These are phyloP conservation scores for Pseudogymnoascus sp. DNA, from an alignment of 2,329 filamentous ascomycete species.

Conservation along the genomic window DNA sequence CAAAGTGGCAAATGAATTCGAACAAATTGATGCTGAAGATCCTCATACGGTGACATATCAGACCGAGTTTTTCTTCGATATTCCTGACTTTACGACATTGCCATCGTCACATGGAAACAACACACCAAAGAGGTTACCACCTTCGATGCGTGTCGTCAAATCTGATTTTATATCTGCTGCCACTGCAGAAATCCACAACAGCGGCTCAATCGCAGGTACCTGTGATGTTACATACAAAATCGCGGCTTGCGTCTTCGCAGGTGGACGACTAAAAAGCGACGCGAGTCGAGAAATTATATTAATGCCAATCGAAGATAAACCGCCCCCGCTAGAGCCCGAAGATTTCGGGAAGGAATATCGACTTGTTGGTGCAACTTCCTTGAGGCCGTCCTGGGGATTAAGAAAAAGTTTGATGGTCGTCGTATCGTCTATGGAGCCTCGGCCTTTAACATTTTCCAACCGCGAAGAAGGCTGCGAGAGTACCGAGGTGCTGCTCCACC, in stretches of 20 bases:
- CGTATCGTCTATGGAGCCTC: neutral
- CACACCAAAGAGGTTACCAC: neutral
- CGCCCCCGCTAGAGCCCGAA: constrained; percentile 3
- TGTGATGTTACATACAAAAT: constrained; percentile 5
- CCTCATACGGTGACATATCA: neutral
- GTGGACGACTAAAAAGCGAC: neutral
- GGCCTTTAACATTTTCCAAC: neutral
- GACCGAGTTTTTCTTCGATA: constrained; percentile 8
- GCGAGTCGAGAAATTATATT: constrained; percentile 1
- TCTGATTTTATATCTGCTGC: neutral
- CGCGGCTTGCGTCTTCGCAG: neutral
- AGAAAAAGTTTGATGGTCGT: neutral
- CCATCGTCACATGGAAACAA: neutral
- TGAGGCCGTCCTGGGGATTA: neutral
- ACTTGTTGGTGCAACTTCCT: neutral
- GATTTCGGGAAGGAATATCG: constrained; percentile 7
- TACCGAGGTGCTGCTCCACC: constrained; percentile 2
- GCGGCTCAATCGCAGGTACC: neutral
- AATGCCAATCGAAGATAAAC: constrained; percentile 8
- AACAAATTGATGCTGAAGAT: neutral
- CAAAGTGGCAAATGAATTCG: neutral
- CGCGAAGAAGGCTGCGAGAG: constrained; percentile 3
- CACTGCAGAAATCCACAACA: neutral
- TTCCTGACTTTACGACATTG: constrained; percentile 1
- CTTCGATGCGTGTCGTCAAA: constrained; percentile 4